Conservation (phyloP, 2,329 filamentous ascomycete genomes). For the Pseudocercospora crystallina region DNA sequence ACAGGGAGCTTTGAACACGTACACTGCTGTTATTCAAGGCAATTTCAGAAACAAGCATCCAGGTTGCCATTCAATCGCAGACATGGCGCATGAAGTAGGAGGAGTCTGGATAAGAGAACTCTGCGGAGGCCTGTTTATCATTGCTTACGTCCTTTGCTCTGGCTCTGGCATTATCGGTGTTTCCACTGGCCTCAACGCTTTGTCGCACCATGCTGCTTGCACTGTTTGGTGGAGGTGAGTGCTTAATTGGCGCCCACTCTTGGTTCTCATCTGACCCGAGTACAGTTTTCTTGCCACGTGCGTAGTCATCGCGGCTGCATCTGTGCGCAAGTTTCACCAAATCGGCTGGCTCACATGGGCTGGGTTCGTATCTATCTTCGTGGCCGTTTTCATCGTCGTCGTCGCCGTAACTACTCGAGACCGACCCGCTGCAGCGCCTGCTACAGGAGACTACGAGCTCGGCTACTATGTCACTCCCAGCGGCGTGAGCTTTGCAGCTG, state of each 20-base stretch:
- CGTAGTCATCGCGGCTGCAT: conserved; percentile 51
- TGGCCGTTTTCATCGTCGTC: conserved; percentile 48
- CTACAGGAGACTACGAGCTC: conserved; percentile 59
- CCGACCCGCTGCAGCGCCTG: conserved; percentile 61
- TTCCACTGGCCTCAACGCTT: conserved; percentile 59
- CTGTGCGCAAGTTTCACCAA: conserved; percentile 58
- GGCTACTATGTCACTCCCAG: conserved; percentile 56
- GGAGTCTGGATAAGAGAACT: conserved; percentile 54
- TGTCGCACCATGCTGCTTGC: conserved; percentile 59
- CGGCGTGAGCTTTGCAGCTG: conserved; percentile 58
- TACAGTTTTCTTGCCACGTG: conserved; percentile 50
- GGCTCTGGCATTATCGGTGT: conserved; percentile 60
- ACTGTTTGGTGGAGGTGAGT: conserved; percentile 53
- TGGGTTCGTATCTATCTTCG: conserved; percentile 59
- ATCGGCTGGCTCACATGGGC: conserved; percentile 63
- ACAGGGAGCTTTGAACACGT: conserved; percentile 40
- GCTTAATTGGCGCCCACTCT: not conserved
- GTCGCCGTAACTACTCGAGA: conserved; percentile 56
- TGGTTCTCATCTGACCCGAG: not conserved
- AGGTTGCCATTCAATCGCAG: conserved; percentile 54
- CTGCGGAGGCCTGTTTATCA: conserved; percentile 56
- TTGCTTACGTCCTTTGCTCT: conserved; percentile 58
- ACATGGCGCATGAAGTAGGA: conserved; percentile 60
- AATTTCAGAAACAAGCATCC: conserved; percentile 53
- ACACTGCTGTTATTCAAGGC: conserved; percentile 42